Evolutionary conservation across 2,329 filamentous ascomycete genomes (phyloP).

Genomic region (Dactylellina sp.): DNA sequence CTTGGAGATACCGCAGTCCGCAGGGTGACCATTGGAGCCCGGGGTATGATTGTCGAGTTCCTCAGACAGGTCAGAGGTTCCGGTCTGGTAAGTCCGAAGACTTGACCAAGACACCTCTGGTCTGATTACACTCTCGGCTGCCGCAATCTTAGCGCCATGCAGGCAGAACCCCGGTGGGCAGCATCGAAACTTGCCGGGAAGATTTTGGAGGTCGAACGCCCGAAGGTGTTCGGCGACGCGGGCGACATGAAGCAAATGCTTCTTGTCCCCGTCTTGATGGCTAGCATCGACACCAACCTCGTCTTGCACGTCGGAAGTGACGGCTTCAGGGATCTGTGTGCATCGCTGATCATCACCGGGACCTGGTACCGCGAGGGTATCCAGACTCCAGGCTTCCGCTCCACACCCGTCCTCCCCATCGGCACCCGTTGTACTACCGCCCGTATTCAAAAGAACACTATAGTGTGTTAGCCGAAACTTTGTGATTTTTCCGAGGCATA

Average conservation of each 20-base stretch:
- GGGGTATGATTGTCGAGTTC: conserved; percentile 1
- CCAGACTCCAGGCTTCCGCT: conserved; percentile 12
- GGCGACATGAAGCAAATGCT: background rate
- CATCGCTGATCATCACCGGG: background rate
- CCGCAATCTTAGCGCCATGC: background rate
- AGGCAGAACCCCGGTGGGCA: conserved; percentile 24
- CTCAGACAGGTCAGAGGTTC: conserved; percentile 8
- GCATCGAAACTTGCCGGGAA: conserved; percentile 22
- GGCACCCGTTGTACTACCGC: background rate
- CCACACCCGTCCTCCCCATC: conserved; percentile 12
- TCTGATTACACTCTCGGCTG: conserved; percentile 8
- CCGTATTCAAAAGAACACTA: conserved; percentile 15
- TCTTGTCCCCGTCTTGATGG: background rate
- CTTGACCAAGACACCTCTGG: conserved; percentile 32
- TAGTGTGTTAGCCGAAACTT: background rate
- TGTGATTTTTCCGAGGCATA: background rate
- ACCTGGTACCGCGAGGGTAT: conserved; percentile 5
- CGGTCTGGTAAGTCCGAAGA: conserved; percentile 18
- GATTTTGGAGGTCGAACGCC: conserved; percentile 18
- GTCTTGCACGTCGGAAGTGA: background rate
- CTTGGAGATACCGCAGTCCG: background rate
- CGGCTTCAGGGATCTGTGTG: background rate
- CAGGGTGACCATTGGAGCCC: conserved; percentile 1
- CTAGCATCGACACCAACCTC: background rate
- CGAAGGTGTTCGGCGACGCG: background rate